Base-by-base conservation (phyloP, 192 early-diverging fungal genomes). In the Coemansia sp. region DNA sequence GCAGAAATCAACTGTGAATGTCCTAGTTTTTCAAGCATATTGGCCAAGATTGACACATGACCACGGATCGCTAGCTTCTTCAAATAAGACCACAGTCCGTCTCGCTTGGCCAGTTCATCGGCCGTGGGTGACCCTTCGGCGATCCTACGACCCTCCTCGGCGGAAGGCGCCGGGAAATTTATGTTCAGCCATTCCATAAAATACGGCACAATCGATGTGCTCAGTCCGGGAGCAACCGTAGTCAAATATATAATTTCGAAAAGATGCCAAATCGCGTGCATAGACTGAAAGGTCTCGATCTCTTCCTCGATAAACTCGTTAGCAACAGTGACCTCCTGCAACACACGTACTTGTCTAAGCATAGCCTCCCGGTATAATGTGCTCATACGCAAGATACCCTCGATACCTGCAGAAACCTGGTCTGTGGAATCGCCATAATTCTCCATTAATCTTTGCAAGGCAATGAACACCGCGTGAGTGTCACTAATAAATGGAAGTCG, bases 131-230 rank as follows among this genome's bases (percentile, higher is more conserved):
- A 22, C 12, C 11, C 36, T 3, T 32, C 58, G 6, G 68, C n/a
- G 30, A 76, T 61, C 50, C 52, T 50, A 59, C 61, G 51, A 0
- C 67, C 69, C n/a, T 80, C 82, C 16, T 68, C 71, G 7, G 70
- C 68, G 5, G 54, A 42, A 22, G 73, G 73, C 29, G 69, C 51
- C n/a, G 76, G 76, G 49, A 80, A 83, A 30, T 80, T 79, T 34
- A 67, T 60, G 63, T 83, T 83, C 10, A 83, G 77, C 82, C 82
- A 83, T 20, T 73, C 67, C 56, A 83, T 60, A 25, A 64, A 79
- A 8, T 68, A 51, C 38, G 67, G 62, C 48, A 71, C 73, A 2
- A 76, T 33, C 10, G 73, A 63, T 0, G 65, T 61, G 67, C 61
- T 69, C 66, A 75, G 58, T 2, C 68, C 69, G 4, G 69, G 71